These are phyloP conservation scores for Epichloe baconii DNA, from an alignment of 2,329 filamentous ascomycete species.

Conservation along the genomic window DNA sequence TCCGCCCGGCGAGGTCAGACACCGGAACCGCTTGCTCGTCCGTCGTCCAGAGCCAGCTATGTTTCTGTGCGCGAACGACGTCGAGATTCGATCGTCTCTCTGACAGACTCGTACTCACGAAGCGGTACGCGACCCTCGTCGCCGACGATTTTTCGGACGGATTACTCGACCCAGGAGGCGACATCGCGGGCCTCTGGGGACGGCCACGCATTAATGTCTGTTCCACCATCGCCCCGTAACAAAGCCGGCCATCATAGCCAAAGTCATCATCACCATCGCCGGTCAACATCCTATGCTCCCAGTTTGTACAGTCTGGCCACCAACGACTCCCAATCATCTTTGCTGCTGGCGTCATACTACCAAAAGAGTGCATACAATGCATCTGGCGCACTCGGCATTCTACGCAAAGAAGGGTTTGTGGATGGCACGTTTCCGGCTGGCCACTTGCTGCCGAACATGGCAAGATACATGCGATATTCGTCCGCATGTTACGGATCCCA, in stretches of 20 bases:
- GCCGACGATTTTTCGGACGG: conserved; percentile 20
- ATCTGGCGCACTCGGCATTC: conserved; percentile 32
- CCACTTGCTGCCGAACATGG: conserved; percentile 49
- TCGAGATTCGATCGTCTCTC: conserved; percentile 41
- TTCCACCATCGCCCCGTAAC: conserved; percentile 11
- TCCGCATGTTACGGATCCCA: conserved; percentile 53
- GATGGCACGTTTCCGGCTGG: conserved; percentile 45
- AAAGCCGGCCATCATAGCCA: conserved; percentile 2
- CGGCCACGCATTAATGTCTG: conserved; percentile 7
- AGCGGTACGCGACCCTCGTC: conserved; percentile 32
- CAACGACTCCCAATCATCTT: conserved; percentile 40
- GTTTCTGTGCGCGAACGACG: conserved; percentile 37
- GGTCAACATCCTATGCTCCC: conserved; percentile 23
- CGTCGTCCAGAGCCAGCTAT: conserved; percentile 33
- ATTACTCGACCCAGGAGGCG: conserved; percentile 13
- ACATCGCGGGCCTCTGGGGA: conserved; percentile 10
- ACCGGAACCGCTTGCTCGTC: conserved; percentile 20
- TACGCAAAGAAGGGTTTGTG: conserved; percentile 39
- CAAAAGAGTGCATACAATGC: conserved; percentile 35
- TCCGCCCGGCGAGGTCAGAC: conserved; percentile 7
- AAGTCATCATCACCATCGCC: conserved; percentile 10
- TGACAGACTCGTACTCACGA: conserved; percentile 42
- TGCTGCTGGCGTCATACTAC: conserved; percentile 36
- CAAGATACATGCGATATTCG: conserved; percentile 52
- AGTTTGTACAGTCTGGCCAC: conserved; percentile 50